Conservation (phyloP, 163 green algal species). For the Scenedesmus sp. region DNA sequence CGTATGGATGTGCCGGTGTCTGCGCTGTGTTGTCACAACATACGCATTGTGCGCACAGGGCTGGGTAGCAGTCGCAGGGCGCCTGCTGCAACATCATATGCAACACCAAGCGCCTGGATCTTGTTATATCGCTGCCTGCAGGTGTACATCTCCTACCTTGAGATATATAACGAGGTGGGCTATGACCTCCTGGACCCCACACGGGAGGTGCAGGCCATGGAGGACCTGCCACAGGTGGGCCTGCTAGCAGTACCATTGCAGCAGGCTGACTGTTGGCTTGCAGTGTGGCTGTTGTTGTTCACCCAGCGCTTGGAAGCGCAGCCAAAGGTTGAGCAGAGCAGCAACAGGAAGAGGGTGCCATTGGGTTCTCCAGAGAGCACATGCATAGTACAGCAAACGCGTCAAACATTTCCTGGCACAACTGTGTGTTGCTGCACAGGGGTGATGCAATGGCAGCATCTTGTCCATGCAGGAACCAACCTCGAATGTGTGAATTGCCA, state of each 20-base stretch:
- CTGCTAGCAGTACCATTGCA: neutral
- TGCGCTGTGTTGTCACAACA: no score
- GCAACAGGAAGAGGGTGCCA: no score
- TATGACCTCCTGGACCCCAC: constrained; percentile 84
- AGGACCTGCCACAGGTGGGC: constrained; percentile 72
- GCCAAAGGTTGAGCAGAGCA: no score
- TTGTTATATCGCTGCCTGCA: constrained; percentile 28
- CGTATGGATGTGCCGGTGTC: no score
- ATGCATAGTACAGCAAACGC: neutral
- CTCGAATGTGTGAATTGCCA: neutral
- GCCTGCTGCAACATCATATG: no score
- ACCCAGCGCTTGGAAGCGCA: no score
- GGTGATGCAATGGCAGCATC: no score
- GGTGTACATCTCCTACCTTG: constrained; percentile 80
- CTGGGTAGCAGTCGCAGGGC: no score
- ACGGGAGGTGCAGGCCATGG: constrained; percentile 72
- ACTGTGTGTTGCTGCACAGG: neutral
- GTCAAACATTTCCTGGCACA: neutral
- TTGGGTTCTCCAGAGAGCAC: no score
- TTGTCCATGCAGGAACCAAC: neutral
- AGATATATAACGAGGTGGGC: constrained; percentile 89
- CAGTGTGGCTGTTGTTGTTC: neutral
- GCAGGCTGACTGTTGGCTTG: neutral
- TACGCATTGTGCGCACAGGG: no score
- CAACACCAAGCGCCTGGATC: no score